phyloP scores from a whole-genome alignment of 331 rosid species.

The Rhamnella rubrinervis region DNA sequence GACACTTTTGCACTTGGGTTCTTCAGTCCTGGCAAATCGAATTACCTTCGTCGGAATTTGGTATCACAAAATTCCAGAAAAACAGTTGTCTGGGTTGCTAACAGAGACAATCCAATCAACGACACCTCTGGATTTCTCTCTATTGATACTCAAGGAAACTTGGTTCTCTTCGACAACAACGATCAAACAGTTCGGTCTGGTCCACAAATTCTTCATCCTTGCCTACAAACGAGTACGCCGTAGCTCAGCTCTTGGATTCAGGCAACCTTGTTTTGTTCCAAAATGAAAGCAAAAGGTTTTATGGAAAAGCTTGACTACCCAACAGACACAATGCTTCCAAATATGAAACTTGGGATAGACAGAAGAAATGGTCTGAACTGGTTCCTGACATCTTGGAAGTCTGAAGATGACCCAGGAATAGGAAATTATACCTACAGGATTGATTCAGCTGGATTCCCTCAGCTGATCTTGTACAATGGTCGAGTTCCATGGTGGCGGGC shows the following conservation, averaged over 20 bases:
- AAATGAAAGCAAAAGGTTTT: neutral
- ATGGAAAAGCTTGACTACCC: conserved; percentile 26
- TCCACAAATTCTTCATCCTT: conserved; percentile 12
- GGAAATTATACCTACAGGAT: conserved; percentile 23
- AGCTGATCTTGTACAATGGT: conserved; percentile 3
- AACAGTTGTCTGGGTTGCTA: conserved; percentile 8
- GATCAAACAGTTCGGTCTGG: conserved; percentile 20
- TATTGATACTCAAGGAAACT: neutral
- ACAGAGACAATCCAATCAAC: conserved; percentile 8
- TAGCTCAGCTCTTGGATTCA: conserved; percentile 11
- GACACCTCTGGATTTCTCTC: neutral
- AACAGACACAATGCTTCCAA: conserved; percentile 13
- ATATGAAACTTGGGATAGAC: conserved; percentile 28
- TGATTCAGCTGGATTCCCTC: conserved; percentile 24
- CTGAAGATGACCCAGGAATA: conserved; percentile 34
- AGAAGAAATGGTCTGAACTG: conserved; percentile 26
- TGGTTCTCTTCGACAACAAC: neutral
- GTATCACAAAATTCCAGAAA: conserved; percentile 25
- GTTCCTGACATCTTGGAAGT: conserved; percentile 41
- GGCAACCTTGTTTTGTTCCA: conserved; percentile 22
- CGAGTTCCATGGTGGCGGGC: conserved; percentile 30
- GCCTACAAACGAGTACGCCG: neutral
- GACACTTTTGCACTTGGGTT: conserved; percentile 48
- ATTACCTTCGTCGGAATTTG: conserved; percentile 50
- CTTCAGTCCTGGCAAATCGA: conserved; percentile 39